These are phyloP conservation scores for Coniochaeta sp. DNA, from an alignment of 2,329 filamentous ascomycete genomes.

Conservation along the genomic window DNA sequence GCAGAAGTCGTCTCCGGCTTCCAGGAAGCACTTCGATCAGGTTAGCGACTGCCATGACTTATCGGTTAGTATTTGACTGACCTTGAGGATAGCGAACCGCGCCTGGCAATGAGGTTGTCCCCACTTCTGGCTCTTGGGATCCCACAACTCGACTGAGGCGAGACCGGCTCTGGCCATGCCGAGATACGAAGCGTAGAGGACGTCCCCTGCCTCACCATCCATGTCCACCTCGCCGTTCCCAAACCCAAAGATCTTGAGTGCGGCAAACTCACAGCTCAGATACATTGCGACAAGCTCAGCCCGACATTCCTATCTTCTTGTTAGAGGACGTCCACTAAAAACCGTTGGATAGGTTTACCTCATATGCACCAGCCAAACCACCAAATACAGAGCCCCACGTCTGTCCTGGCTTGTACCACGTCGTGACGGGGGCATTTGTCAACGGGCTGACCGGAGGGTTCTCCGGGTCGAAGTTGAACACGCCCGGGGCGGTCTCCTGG, in stretches of 20 bases:
- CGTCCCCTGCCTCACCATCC: conserved; percentile 69
- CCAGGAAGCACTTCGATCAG: conserved; percentile 60
- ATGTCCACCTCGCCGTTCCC: conserved; percentile 71
- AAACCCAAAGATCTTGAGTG: conserved; percentile 86
- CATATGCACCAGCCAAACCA: conserved; percentile 77
- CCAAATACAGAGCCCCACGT: conserved; percentile 94
- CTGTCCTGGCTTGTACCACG: conserved; percentile 91
- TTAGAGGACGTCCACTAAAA: neutral
- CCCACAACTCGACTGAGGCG: conserved; percentile 86
- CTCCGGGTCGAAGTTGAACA: conserved; percentile 80
- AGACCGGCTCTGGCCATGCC: conserved; percentile 93
- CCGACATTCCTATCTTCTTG: conserved; percentile 59
- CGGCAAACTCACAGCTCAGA: conserved; percentile 79
- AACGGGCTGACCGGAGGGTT: conserved; percentile 79
- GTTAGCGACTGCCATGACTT: neutral
- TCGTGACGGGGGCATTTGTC: conserved; percentile 67
- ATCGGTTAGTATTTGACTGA: conserved; percentile 7
- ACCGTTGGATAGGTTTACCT: conserved; percentile 27
- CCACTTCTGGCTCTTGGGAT: conserved; percentile 85
- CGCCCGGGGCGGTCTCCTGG: conserved; percentile 75
- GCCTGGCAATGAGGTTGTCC: conserved; percentile 89
- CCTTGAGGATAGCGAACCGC: conserved; percentile 75
- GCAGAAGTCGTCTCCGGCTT: conserved; percentile 82
- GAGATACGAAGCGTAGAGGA: conserved; percentile 83
- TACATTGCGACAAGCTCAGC: conserved; percentile 93